These are phyloP conservation scores for Fomitiporia mediterranea DNA, from an alignment of 1,284 basidiomycete genomes.

Conservation along the genomic window DNA sequence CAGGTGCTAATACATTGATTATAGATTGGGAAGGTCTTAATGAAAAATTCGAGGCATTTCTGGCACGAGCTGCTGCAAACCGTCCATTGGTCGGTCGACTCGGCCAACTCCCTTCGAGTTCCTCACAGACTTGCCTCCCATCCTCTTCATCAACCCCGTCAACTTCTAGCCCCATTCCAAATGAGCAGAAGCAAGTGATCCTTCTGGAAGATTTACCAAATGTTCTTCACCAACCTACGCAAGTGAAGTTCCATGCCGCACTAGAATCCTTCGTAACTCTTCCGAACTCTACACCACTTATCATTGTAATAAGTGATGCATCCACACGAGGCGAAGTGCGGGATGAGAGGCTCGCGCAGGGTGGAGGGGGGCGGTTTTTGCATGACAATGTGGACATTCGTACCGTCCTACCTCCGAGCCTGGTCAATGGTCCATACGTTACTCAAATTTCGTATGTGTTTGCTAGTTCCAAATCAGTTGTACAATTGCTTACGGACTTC, in stretches of 20 bases:
- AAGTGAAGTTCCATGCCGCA: constrained; percentile 70
- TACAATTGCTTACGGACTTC: not conserved
- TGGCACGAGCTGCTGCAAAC: constrained; percentile 68
- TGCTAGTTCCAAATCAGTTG: no score
- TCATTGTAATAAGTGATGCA: constrained; percentile 82
- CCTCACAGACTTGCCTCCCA: constrained; percentile 16
- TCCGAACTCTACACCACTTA: constrained; percentile 54
- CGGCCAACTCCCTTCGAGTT: constrained; percentile 21
- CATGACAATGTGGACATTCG: constrained; percentile 64
- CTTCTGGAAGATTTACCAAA: constrained; percentile 94
- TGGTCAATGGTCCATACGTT: constrained; percentile 62
- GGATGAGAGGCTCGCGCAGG: constrained; percentile 45
- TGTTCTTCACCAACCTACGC: constrained; percentile 71
- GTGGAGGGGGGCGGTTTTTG: constrained; percentile 36
- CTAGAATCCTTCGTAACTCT: constrained; percentile 53
- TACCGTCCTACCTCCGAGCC: constrained; percentile 55
- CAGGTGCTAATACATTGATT: not conserved
- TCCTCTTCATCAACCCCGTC: constrained; percentile 1
- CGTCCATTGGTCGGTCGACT: constrained; percentile 44
- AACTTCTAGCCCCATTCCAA: constrained; percentile 10
- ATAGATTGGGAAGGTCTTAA: constrained; percentile 57
- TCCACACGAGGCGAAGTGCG: constrained; percentile 68
- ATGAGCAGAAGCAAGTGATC: constrained; percentile 51
- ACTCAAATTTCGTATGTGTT: constrained; percentile 65
- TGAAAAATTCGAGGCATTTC: constrained; percentile 74